phyloP scores from a whole-genome alignment of 768 basidiomycete species.

The Tremella fuciformis region DNA sequence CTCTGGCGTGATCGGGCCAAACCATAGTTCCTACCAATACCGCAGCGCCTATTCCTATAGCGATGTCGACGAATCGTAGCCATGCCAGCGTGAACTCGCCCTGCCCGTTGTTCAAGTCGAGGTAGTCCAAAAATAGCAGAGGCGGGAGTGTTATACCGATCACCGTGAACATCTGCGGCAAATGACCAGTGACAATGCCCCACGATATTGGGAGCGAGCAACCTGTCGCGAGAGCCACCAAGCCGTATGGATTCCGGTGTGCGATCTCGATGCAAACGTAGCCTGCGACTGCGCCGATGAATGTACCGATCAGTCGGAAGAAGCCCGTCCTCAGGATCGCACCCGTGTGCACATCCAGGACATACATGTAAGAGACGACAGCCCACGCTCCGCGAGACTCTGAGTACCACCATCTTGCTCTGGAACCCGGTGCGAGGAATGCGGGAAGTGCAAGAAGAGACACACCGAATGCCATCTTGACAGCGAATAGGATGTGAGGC shows the following conservation, averaged over 20 bases:
- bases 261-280: constrained; percentile 48
- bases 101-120: constrained; percentile 28
- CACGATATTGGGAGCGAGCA: constrained; percentile 45
- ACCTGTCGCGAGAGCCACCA: constrained; percentile 44
- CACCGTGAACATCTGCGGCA: constrained; percentile 27
- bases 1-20: constrained; percentile 50
- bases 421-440: constrained; percentile 32
- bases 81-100: constrained; percentile 42
- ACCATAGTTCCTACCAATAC: constrained; percentile 47
- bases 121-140: constrained; percentile 48
- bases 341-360: constrained; percentile 50
- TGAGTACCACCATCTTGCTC: constrained; percentile 43
- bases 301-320: constrained; percentile 47
- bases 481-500: constrained; percentile 39
- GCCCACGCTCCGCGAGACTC: constrained; percentile 46
- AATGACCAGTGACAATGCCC: constrained; percentile 29
- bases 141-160: constrained; percentile 52
- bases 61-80: constrained; percentile 44
- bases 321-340: constrained; percentile 48
- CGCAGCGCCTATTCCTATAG: constrained; percentile 50
- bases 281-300: constrained; percentile 45
- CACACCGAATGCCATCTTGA: constrained; percentile 47
- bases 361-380: constrained; percentile 49
- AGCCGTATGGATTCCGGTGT: constrained; percentile 44
- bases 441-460: constrained; percentile 48